These are phyloP conservation scores for Musa itinerans DNA, from an alignment of 176 grass and related monocot species.

Conservation along the genomic window DNA sequence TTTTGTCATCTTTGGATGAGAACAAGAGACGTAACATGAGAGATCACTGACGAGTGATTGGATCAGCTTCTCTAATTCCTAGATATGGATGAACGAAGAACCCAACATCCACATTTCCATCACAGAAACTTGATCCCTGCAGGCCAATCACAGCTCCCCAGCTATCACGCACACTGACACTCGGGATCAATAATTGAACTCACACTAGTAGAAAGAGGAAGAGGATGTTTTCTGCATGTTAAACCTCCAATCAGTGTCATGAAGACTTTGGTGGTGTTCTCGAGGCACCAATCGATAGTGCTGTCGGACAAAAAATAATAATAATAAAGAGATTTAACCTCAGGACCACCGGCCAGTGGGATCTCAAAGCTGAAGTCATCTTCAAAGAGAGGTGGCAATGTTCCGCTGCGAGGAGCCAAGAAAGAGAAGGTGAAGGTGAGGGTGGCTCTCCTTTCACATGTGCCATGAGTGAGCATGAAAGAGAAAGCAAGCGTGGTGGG, in stretches of 20 bases:
- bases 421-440: background rate
- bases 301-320: background rate
- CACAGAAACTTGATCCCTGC: too few species aligned
- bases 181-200: background rate
- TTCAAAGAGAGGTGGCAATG: too few species aligned
- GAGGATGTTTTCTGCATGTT: background rate
- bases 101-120: too few species aligned
- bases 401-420: background rate
- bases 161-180: too few species aligned
- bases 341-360: constrained; percentile 5
- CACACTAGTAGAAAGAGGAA: background rate
- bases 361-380: too few species aligned
- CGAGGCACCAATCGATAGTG: background rate
- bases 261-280: constrained; percentile 5
- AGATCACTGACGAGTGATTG: too few species aligned
- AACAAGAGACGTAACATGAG: too few species aligned
- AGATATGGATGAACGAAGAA: too few species aligned
- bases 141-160: too few species aligned
- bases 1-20: too few species aligned
- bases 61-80: too few species aligned
- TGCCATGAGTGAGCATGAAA: background rate
- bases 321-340: background rate
- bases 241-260: background rate
- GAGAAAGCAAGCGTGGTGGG: too few species aligned
- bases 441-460: constrained; percentile 1